Evolutionary conservation across 108 stramenopile species (phyloP).

Genomic region (Conticribra guillardii): DNA sequence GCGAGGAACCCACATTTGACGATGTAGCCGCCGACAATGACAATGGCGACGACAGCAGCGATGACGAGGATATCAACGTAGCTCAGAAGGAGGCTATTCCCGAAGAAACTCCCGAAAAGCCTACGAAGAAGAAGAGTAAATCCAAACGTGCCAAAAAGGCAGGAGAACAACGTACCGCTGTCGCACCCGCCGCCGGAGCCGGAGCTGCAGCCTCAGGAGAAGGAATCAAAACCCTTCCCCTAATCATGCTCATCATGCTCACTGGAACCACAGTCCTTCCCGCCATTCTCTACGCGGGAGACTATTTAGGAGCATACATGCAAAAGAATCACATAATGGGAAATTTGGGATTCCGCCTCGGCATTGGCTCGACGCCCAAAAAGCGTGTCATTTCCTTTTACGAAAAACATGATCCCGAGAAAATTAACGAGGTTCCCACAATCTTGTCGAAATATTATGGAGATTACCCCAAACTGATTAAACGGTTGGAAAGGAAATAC

Average conservation of each 20-base stretch:
- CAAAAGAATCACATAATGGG: constrained; percentile 72
- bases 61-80: constrained; percentile 53
- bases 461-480: constrained; percentile 85
- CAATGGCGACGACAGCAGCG: constrained; percentile 44
- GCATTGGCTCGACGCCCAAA: constrained; percentile 79
- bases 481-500: constrained; percentile 90
- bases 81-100: constrained; percentile 19
- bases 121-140: constrained; percentile 21
- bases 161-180: constrained; percentile 8
- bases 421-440: constrained; percentile 70
- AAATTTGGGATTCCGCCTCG: constrained; percentile 72
- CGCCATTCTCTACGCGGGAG: constrained; percentile 74
- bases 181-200: constrained; percentile 17
- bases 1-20: constrained; percentile 20
- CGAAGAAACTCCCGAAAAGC: constrained; percentile 33
- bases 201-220: constrained; percentile 16
- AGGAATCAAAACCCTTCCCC: constrained; percentile 85
- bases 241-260: constrained; percentile 85
- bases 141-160: constrained; percentile 45
- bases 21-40: constrained; percentile 19
- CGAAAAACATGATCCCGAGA: constrained; percentile 91
- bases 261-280: constrained; percentile 82
- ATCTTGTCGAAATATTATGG: constrained; percentile 89
- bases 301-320: constrained; percentile 60
- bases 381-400: constrained; percentile 88